Base-by-base conservation (phyloP, 106 monocot species). In the Apostasia ramifera region DNA sequence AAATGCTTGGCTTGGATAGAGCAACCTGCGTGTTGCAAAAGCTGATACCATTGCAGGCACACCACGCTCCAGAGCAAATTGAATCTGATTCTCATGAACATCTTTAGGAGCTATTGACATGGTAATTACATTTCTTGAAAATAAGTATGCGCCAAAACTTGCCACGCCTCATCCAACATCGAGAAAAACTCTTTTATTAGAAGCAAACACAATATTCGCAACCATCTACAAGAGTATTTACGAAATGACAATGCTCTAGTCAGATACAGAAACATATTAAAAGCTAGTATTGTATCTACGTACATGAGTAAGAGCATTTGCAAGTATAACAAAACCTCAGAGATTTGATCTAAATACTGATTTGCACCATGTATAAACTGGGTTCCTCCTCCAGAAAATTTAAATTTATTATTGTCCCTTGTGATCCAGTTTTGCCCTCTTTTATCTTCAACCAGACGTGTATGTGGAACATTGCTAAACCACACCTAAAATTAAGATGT, bases 341-440 rank as follows among this genome's bases (percentile, higher is more conserved):
- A 77, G 11, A 94, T 94, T 78, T 94, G 87, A 59, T 90, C 72
- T 53, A 94, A 47, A 62, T 94, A 94, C 51, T 94, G 80, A 66
- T 90, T 72, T 66, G 87, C 90, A 50, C 90, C 94, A 70, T 90
- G 94, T 71, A 90, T 90, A 72, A 94, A 94, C 72, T 90, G 94
- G 3, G 94, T 90, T 65, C 94, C 94, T 12, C 90, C 90, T 67
- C 90, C 94, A 64, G 94, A 87, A 80, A 94, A 94, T 78, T 74
- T 80, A 41, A 94, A 94, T 65, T 94, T 94, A 66, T 94, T 79
- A 43, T 81, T 77, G 45, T 83, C 86, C 61, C 61, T 84, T 37
- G 73, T 71, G 38, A 94, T 94, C 90, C 94, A 94, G 73, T 94
- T 94, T 70, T 90, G 94, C 38, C 90, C 87, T 71, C 90, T 90